A percentile compares a stretch with the other conserved stretches of the same genome.
Evolutionary conservation across 2,329 filamentous ascomycete genomes (phyloP).

Genomic region (Spiromastix sp.): DNA sequence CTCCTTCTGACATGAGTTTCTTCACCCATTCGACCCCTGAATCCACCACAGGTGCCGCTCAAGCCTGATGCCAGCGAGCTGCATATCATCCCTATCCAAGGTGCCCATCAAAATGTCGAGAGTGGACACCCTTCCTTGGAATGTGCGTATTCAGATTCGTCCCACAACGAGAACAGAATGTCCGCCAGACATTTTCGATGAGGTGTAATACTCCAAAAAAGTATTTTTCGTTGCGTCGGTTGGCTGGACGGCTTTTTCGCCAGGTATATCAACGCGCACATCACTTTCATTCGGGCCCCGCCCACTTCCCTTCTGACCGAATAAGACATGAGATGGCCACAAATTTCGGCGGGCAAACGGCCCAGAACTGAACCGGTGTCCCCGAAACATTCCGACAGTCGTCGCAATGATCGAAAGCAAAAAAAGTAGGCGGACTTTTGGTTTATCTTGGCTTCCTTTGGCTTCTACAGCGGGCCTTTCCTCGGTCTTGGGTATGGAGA

Average conservation of each 20-base stretch:
- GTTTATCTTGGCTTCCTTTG: neutral
- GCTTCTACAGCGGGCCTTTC: conserved; percentile 8
- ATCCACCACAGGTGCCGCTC: conserved; percentile 14
- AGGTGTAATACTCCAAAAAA: conserved; percentile 4
- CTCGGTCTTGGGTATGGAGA: conserved; percentile 14
- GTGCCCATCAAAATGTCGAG: conserved; percentile 18
- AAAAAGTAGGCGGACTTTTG: conserved; percentile 6
- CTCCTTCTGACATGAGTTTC: conserved; percentile 1
- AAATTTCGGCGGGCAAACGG: conserved; percentile 17
- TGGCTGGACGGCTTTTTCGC: conserved; percentile 1
- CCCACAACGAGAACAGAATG: conserved; percentile 20
- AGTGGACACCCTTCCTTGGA: too few species aligned
- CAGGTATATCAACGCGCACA: neutral
- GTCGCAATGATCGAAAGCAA: conserved; percentile 17
- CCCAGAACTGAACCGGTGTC: conserved; percentile 16
- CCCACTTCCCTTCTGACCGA: neutral
- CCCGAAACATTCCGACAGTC: conserved; percentile 16
- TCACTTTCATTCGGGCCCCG: neutral
- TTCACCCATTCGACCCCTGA: conserved; percentile 17
- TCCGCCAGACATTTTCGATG: conserved; percentile 11
- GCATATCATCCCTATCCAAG: conserved; percentile 14
- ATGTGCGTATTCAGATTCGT: too few species aligned
- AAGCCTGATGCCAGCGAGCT: conserved; percentile 11
- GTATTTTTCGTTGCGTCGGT: neutral
- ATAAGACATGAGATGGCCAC: conserved; percentile 1